A percentile compares a stretch with the other conserved stretches of the same genome.
Conservation (phyloP, 2,329 filamentous ascomycete genomes). For the Pseudogymnoascus pannorum region DNA sequence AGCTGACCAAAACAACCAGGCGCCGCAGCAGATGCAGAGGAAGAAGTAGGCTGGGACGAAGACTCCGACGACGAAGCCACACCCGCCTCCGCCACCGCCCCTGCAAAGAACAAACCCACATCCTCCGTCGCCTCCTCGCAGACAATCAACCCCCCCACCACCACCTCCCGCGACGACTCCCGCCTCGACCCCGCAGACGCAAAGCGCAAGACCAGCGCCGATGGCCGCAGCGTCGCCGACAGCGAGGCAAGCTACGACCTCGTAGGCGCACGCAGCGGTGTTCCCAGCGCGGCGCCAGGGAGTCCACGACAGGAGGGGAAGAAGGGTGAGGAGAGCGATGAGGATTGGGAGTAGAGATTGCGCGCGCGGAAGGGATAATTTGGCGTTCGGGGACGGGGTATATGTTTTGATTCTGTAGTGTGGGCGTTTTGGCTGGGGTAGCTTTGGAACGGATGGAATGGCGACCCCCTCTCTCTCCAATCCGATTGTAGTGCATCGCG, state of each 20-base stretch:
- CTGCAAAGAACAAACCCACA: slow-evolving; percentile 33
- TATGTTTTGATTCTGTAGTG: neutral
- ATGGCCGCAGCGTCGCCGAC: slow-evolving; percentile 83
- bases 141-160: slow-evolving; percentile 49
- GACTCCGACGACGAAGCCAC: slow-evolving; percentile 62
- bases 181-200: slow-evolving; percentile 58
- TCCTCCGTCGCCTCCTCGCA: slow-evolving; percentile 49
- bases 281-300: slow-evolving; percentile 68
- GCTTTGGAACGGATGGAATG: neutral
- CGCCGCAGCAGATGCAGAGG: slow-evolving; percentile 59
- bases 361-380: slow-evolving; percentile 10
- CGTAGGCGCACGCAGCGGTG: slow-evolving; percentile 69
- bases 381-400: neutral
- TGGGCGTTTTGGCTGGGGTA: neutral
- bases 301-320: slow-evolving; percentile 49
- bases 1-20: no score
- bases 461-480: no score
- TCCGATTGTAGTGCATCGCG: no score
- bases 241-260: slow-evolving; percentile 96
- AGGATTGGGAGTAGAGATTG: slow-evolving; percentile 73
- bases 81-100: slow-evolving; percentile 28
- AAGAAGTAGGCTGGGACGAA: slow-evolving; percentile 60
- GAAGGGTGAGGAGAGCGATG: slow-evolving; percentile 56
- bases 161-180: slow-evolving; percentile 28
- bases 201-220: slow-evolving; percentile 63